A percentile compares a stretch with the other conserved stretches of the same genome.
These are phyloP conservation scores for Phytophthora colocasiae DNA, from an alignment of 352 stramenopile species.

Conservation along the genomic window DNA sequence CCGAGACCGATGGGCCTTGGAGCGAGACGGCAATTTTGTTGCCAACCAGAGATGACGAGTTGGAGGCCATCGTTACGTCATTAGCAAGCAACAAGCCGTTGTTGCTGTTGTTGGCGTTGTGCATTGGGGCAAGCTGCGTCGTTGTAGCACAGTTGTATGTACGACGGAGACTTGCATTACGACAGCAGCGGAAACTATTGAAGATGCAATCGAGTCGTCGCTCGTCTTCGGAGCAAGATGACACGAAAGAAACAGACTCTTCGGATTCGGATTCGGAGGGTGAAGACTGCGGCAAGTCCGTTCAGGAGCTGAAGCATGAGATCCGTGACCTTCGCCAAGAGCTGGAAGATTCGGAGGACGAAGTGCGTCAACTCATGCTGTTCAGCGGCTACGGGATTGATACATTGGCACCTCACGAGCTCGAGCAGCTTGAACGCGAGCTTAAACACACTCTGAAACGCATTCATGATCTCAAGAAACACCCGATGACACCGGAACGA, in stretches of 20 bases:
- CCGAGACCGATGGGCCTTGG: constrained; percentile 66
- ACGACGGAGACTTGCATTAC: constrained; percentile 14
- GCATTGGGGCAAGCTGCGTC: constrained; percentile 55
- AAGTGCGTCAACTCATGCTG: constrained; percentile 79
- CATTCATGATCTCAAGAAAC: constrained; percentile 56
- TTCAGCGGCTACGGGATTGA: constrained; percentile 83
- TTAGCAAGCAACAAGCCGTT: constrained; percentile 61
- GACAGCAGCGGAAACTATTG: constrained; percentile 16
- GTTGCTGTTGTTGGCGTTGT: constrained; percentile 49
- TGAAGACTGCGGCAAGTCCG: constrained; percentile 10
- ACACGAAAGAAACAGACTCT: background rate
- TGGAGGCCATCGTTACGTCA: constrained; percentile 61
- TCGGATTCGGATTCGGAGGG: background rate
- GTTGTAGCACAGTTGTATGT: constrained; percentile 52
- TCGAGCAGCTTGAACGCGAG: constrained; percentile 64
- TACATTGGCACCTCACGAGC: constrained; percentile 45
- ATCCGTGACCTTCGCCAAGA: constrained; percentile 74
- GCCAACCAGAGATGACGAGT: constrained; percentile 51
- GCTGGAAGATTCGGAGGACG: constrained; percentile 75
- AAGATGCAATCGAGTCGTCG: constrained; percentile 19
- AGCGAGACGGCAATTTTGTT: constrained; percentile 54
- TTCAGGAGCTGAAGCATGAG: constrained; percentile 60
- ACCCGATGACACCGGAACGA: constrained; percentile 22
- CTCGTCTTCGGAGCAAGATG: constrained; percentile 15
- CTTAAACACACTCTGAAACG: constrained; percentile 61